These are phyloP conservation scores for Volvox reticuliferus DNA, from an alignment of 139 green algal species.

Conservation along the genomic window DNA sequence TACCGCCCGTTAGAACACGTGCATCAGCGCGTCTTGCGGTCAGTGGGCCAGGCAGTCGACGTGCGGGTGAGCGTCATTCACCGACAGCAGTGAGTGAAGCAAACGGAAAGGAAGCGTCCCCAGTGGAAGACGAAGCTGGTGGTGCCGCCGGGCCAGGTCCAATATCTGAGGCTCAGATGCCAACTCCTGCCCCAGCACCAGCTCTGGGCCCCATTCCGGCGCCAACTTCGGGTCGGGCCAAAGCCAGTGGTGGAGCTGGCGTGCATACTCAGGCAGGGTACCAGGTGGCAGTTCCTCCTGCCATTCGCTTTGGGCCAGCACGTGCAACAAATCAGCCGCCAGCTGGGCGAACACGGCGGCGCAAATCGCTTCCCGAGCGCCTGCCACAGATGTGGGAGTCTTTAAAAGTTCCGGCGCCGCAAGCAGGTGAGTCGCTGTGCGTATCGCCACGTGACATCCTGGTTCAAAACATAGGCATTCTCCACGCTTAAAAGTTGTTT, in stretches of 20 bases:
- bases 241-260: background rate
- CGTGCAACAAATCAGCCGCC: slow-evolving; percentile 6
- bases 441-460: no score
- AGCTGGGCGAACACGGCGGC: slow-evolving; percentile 25
- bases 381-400: slow-evolving; percentile 12
- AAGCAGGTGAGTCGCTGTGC: background rate
- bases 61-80: background rate
- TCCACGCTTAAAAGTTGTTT: no score
- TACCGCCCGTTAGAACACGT: slow-evolving; percentile 15
- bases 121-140: no score
- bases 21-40: background rate
- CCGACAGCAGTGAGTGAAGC: background rate
- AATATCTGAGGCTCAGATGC: no score
- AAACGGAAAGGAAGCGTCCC: no score
- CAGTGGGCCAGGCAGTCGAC: background rate
- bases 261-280: background rate
- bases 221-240: background rate
- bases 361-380: slow-evolving; percentile 68
- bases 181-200: background rate
- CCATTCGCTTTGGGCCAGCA: background rate
- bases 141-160: no score
- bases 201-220: no score
- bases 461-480: no score
- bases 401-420: slow-evolving; percentile 7
- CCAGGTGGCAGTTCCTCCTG: background rate